Percentiles rank a stretch among this genome's conserved stretches.
These are phyloP conservation scores for Claviceps humidiphila DNA, from an alignment of 2,329 filamentous ascomycete species.

Conservation along the genomic window DNA sequence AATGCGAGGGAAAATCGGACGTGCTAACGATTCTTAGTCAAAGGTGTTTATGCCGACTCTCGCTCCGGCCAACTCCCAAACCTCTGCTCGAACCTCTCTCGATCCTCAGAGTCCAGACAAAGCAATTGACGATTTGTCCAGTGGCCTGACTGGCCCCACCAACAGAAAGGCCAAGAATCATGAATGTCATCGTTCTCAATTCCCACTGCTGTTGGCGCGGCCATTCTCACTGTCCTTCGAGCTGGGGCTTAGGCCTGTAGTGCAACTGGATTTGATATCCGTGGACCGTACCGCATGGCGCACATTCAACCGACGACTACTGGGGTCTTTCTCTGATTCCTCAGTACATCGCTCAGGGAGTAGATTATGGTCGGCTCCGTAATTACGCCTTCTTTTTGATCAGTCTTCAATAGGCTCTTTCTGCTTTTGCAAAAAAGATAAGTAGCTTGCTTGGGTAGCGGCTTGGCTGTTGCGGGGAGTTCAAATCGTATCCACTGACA, in stretches of 20 bases:
- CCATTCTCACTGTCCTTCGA: conserved; percentile 60
- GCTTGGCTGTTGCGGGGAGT: conserved; percentile 62
- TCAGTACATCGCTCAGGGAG: conserved; percentile 68
- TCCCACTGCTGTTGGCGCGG: conserved; percentile 51
- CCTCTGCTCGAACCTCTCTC: conserved; percentile 13
- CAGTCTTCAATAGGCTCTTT: conserved; percentile 62
- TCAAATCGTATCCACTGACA: conserved; percentile 34
- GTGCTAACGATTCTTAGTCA: conserved; percentile 22
- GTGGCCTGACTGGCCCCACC: conserved; percentile 18
- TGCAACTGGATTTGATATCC: conserved; percentile 52
- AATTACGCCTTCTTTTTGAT: conserved; percentile 87
- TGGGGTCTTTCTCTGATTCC: conserved; percentile 76
- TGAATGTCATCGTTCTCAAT: conserved; percentile 44
- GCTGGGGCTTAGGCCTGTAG: conserved; percentile 52
- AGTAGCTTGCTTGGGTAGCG: conserved; percentile 58
- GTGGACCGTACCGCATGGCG: conserved; percentile 36
- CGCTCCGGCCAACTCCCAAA: conserved; percentile 13
- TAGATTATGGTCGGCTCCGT: conserved; percentile 65
- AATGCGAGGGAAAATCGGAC: not conserved
- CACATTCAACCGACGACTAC: conserved; percentile 39
- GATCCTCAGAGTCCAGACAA: conserved; percentile 11
- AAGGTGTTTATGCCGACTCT: conserved; percentile 36
- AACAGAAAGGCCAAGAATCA: conserved; percentile 28
- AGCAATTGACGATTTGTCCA: conserved; percentile 15
- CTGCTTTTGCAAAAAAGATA: conserved; percentile 60